Evolutionary conservation across 768 basidiomycete species (phyloP).

Genomic region (Lactifluus piperatus): DNA sequence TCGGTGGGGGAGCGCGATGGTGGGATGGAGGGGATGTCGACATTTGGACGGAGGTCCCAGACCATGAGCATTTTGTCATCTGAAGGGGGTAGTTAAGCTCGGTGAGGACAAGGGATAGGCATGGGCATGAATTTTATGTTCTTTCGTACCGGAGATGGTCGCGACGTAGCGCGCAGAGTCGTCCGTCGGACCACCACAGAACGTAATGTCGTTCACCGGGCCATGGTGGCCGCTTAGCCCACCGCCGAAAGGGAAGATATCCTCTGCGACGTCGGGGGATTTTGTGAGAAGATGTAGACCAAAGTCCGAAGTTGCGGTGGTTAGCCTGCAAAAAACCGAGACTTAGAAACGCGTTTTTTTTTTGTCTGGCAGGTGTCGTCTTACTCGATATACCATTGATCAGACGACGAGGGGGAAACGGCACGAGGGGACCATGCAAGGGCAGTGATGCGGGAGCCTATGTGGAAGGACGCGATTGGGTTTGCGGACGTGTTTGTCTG

Average conservation of each 20-base stretch:
- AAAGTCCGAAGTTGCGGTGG: conserved; percentile 59
- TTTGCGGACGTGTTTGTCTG: conserved; percentile 33
- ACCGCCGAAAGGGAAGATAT: conserved; percentile 65
- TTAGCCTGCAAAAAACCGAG: conserved; percentile 38
- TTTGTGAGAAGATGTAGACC: conserved; percentile 64
- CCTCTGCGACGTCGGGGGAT: conserved; percentile 37
- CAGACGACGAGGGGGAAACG: conserved; percentile 53
- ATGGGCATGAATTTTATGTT: neutral
- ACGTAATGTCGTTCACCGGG: conserved; percentile 67
- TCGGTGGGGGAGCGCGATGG: conserved; percentile 28
- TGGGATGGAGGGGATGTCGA: conserved; percentile 36
- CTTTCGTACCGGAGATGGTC: conserved; percentile 58
- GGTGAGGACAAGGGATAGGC: conserved; percentile 7
- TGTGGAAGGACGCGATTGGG: conserved; percentile 60
- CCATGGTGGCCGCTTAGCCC: conserved; percentile 78
- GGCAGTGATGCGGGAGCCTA: conserved; percentile 63
- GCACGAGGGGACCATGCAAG: conserved; percentile 71
- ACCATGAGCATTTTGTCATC: conserved; percentile 83
- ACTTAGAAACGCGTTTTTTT: neutral
- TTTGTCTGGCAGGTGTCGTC: conserved; percentile 19
- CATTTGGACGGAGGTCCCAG: conserved; percentile 68
- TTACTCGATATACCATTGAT: conserved; percentile 68
- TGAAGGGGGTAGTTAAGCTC: neutral
- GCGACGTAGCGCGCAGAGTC: conserved; percentile 69
- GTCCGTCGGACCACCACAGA: conserved; percentile 65